Base-by-base conservation (phyloP, 371 early-diverging fungal species). In the Lichtheimia ornata region DNA sequence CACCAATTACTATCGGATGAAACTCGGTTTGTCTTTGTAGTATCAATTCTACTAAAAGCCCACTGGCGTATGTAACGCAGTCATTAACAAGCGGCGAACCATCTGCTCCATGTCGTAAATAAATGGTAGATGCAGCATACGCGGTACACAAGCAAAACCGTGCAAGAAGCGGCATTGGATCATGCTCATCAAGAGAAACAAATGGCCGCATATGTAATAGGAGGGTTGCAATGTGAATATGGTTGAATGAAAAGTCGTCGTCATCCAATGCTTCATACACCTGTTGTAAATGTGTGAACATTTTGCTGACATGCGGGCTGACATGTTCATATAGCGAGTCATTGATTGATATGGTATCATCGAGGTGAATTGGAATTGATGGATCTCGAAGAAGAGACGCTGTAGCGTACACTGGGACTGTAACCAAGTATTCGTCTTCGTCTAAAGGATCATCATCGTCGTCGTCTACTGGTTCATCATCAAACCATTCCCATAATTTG, bases 391-490 rank as follows among this genome's bases (percentile, higher is more conserved):
- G 35, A 66, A 51, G 7, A 54, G 61, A 45, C 11, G 49, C 15
- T 9, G 64, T 63, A 2, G 71, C 58, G n/a, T 56, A 67, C 12
- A 76, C 56, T 35, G 76, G 77, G 9, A 76, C 67, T 5, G 69
- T 77, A 14, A 77, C 73, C 18, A 72, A 53, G 43, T 74, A 76
- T 52, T 70, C 77, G 41, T 72, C 77, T 65, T 72, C 74, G 43
- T 71, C 78, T 43, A 72, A 51, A 25, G 57, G 57, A 45, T 56
- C 57, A 25, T 72, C 70, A 22, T 76, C 74, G n/a, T 62, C 41
- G 12, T 67, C 72, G 12, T 72, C 68, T 11, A 69, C 77, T 30
- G 66, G 63, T 7, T 67, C 66, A n/a, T 64, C 45, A 6, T 69
- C 65, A 42, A 58, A 59, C 22, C 49, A 56, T 14, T 56, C 63